These are phyloP conservation scores for Didymella pomorum DNA, from an alignment of 2,329 filamentous ascomycete genomes.

Conservation along the genomic window DNA sequence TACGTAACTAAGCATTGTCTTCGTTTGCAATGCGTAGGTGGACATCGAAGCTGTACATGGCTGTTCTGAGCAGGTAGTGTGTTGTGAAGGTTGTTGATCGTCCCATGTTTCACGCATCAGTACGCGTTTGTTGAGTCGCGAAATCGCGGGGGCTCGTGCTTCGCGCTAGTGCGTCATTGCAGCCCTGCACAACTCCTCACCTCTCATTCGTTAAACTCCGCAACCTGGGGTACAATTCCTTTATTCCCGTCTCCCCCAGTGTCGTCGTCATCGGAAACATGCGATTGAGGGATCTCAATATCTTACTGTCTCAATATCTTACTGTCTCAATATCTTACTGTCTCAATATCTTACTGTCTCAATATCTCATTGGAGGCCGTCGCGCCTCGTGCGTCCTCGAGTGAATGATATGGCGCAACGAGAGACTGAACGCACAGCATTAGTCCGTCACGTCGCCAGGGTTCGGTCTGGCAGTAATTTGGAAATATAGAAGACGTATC, in stretches of 20 bases:
- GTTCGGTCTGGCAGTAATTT: background rate
- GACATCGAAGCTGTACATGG: conserved; percentile 32
- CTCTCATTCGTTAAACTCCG: conserved; percentile 6
- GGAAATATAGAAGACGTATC: background rate
- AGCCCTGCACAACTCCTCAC: background rate
- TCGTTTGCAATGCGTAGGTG: conserved; percentile 41
- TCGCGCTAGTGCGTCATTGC: conserved; percentile 25
- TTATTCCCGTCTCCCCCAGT: conserved; percentile 1
- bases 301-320: background rate
- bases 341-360: background rate
- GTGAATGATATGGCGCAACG: background rate
- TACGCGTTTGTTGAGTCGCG: conserved; percentile 16
- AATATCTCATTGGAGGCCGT: background rate
- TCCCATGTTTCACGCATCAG: conserved; percentile 7
- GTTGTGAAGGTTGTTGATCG: conserved; percentile 1
- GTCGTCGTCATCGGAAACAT: background rate
- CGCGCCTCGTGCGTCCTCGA: background rate
- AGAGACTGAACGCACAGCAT: background rate
- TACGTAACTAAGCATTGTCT: conserved; percentile 39
- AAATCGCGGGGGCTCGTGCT: conserved; percentile 14
- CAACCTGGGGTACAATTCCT: background rate
- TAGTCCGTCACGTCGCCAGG: background rate
- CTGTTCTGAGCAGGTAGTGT: background rate
- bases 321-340: background rate
- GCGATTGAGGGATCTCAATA: background rate